Base-by-base conservation (phyloP, 768 basidiomycete species). In the Leucosporidium yakuticum region DNA sequence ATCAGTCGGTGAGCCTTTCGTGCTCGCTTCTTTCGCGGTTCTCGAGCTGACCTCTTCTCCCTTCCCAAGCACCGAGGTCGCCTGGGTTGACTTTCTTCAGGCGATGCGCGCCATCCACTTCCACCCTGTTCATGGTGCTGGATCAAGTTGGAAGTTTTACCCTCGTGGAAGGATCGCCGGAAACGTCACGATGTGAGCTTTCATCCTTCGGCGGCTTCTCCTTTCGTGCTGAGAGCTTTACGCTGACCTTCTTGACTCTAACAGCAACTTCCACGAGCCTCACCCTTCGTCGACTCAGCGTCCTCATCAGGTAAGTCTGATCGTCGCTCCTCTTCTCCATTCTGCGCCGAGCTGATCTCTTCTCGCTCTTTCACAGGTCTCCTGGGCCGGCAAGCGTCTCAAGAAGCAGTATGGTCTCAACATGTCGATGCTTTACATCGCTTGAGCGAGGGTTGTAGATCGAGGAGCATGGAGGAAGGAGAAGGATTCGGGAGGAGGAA, bases 31-130 rank as follows among this genome's bases (percentile, higher is more conserved):
- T 0, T 11, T n/a, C 12, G 56, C n/a, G n/a, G n/a, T 15, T 23
- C 7, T 17, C 20, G 34, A 57, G 56, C 21, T 57, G 56, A 57
- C 8, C 20, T 39, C 32, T n/a, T 23, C 31, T 23, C 20, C 6
- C 36, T n/a, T 48, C 0, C n/a, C n/a, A 21, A 67, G 66, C 2
- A 57, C 66, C 31, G 66, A 63, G 9, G 60, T 67, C 17, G 31
- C 60, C 0, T 67, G 66, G 66, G 20, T 29, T n/a, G 66, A 62
- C 39, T 67, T 67, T 49, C 48, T 44, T 1, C 48, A 57, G 8
- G 66, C 66, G 23, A 62, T 67, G 61, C 32, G 56, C 20, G 23
- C 29, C 19, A 63, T 67, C 49, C 55, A 61, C 23, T 67, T 62
- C 36, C 47, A 53, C 14, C 31, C 60, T 11, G 23, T 36, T n/a